phyloP scores from a whole-genome alignment of 148 eudicot species.

The Tetragonia tetragonoides region DNA sequence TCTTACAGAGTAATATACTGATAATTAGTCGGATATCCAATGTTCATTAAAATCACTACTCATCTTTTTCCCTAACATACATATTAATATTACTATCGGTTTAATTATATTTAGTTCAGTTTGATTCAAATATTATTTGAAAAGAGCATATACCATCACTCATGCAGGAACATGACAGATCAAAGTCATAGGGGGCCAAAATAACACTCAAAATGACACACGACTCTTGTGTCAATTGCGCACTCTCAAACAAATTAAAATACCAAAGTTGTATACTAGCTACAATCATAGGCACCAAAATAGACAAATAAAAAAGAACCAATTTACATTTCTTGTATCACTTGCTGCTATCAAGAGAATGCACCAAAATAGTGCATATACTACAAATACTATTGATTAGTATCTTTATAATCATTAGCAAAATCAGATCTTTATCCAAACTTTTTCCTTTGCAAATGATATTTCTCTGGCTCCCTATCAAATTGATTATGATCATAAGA shows the following conservation, averaged over 20 bases:
- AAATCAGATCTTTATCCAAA: not conserved
- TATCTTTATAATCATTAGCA: not conserved
- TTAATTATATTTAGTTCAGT: too few species aligned
- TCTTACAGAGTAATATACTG: too few species aligned
- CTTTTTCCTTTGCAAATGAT: conserved; percentile 17
- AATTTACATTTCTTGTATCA: conserved; percentile 15
- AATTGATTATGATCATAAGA: conserved; percentile 22
- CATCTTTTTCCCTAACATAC: too few species aligned
- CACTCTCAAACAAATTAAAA: not conserved
- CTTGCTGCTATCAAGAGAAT: not conserved
- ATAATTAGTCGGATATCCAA: too few species aligned
- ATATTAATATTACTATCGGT: too few species aligned
- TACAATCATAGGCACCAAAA: not conserved
- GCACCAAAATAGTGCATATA: conserved; percentile 25
- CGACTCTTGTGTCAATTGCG: not conserved
- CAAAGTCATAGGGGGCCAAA: not conserved
- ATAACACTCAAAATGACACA: not conserved
- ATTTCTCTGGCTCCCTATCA: conserved; percentile 17
- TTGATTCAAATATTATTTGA: too few species aligned
- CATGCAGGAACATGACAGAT: not conserved
- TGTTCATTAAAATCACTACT: too few species aligned
- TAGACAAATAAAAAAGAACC: not conserved
- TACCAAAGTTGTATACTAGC: not conserved
- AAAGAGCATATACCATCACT: too few species aligned
- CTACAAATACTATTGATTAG: too few species aligned